phyloP scores from a whole-genome alignment of 1,139 yeast species.

The Taiozyma sp. region DNA sequence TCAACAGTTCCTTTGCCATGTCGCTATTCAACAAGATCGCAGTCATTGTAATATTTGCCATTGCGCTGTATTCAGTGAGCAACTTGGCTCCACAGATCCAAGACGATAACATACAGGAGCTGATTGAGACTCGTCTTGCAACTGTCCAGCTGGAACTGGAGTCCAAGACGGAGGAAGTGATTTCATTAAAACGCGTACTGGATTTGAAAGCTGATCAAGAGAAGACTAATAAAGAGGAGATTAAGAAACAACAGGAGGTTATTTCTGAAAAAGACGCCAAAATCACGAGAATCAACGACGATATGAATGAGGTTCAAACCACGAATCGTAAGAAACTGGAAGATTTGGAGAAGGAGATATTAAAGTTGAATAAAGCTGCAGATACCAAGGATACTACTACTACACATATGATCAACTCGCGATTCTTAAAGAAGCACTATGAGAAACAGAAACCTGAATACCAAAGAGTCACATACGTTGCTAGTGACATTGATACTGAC shows the following conservation, averaged over 20 bases:
- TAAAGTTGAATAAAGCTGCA: background rate
- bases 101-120: background rate
- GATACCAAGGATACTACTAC: background rate
- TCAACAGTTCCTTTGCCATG: background rate
- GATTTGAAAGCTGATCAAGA: background rate
- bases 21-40: background rate
- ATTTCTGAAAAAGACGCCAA: background rate
- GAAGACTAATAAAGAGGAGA: background rate
- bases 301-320: background rate
- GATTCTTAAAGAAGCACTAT: conserved; percentile 4
- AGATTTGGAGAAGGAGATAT: background rate
- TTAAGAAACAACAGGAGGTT: background rate
- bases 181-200: background rate
- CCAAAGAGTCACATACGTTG: conserved; percentile 9
- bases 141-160: background rate
- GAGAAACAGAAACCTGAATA: conserved; percentile 10
- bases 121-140: background rate
- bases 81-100: background rate
- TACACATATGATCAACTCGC: conserved; percentile 3
- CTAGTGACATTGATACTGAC: conserved; percentile 4
- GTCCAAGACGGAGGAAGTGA: background rate
- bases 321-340: background rate
- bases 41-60: background rate
- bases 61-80: background rate
- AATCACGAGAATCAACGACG: background rate